Conservation (phyloP, 2,329 filamentous ascomycete genomes). For the Aspergillus jensenii region DNA sequence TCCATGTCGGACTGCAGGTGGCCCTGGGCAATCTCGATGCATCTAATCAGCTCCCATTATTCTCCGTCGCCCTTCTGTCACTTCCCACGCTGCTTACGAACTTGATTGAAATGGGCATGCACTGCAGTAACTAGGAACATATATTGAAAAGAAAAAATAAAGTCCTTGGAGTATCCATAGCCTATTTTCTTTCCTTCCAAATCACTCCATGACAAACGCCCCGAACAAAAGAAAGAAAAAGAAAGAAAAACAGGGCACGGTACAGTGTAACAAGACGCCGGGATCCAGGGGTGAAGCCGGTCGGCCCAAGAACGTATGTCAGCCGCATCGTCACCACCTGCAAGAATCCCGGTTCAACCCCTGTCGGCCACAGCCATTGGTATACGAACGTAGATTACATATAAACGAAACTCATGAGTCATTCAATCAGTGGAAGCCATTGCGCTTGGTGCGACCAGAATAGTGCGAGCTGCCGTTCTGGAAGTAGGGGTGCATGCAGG, state of each 20-base stretch:
- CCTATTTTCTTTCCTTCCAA: conserved; percentile 30
- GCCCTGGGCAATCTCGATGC: no score
- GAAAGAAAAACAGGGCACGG: conserved; percentile 14
- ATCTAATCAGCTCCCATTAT: neutral
- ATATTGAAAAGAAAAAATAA: conserved; percentile 25
- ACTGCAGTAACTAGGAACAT: conserved; percentile 15
- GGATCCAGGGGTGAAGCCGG: neutral
- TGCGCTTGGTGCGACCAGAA: conserved; percentile 43
- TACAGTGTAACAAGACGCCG: conserved; percentile 10
- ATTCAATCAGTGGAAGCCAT: conserved; percentile 39
- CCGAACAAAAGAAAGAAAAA: conserved; percentile 25
- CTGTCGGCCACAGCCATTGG: conserved; percentile 11
- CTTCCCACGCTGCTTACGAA: neutral
- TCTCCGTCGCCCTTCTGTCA: neutral
- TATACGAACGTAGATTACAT: conserved; percentile 21
- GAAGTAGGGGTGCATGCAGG: conserved; percentile 83
- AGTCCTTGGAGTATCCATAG: conserved; percentile 31
- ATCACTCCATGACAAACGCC: conserved; percentile 35
- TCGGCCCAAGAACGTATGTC: neutral
- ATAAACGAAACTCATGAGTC: conserved; percentile 10
- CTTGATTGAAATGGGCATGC: conserved; percentile 25
- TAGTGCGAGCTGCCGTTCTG: conserved; percentile 51
- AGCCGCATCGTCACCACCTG: neutral
- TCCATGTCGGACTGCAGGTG: neutral
- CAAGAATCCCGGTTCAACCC: neutral